Conservation (phyloP, 2,329 filamentous ascomycete genomes). For the Ophiosphaerella narmari region DNA sequence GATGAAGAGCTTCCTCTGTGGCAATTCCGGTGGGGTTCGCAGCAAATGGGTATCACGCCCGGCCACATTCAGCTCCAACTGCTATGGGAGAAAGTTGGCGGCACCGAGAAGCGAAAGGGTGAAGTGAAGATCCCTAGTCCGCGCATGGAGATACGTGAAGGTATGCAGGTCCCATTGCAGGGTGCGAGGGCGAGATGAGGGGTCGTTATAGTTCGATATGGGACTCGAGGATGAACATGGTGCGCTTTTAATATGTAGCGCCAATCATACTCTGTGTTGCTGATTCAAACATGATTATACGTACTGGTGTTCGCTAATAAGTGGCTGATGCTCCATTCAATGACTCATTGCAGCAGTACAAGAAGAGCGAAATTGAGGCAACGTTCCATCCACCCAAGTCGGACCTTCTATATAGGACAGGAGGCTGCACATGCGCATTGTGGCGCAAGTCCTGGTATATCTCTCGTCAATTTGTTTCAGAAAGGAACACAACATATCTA, state of each 20-base stretch:
- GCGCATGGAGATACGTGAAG: slow-evolving; percentile 20
- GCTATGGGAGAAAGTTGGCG: slow-evolving; percentile 35
- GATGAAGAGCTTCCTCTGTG: slow-evolving; percentile 29
- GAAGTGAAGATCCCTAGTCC: slow-evolving; percentile 18
- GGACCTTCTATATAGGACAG: too few relatives aligned
- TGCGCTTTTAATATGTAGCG: not conserved
- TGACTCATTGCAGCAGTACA: too few relatives aligned
- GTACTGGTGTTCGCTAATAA: not conserved
- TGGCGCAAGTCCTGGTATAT: not conserved
- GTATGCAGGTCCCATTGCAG: slow-evolving; percentile 26
- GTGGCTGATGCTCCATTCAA: not conserved
- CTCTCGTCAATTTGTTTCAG: not conserved
- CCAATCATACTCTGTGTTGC: not conserved
- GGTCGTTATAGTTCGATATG: not conserved
- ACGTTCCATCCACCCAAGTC: too few relatives aligned
- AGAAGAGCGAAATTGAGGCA: too few relatives aligned
- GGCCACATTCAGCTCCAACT: slow-evolving; percentile 37
- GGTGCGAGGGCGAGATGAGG: slow-evolving; percentile 13
- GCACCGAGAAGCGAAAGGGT: slow-evolving; percentile 23
- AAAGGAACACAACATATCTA: not conserved
- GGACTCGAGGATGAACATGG: not conserved
- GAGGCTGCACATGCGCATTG: not conserved
- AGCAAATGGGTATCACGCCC: slow-evolving; percentile 40
- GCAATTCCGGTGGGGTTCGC: slow-evolving; percentile 40
- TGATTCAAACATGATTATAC: not conserved